phyloP scores from a whole-genome alignment of 495 filamentous ascomycete species.

The Xylaria longipes region DNA sequence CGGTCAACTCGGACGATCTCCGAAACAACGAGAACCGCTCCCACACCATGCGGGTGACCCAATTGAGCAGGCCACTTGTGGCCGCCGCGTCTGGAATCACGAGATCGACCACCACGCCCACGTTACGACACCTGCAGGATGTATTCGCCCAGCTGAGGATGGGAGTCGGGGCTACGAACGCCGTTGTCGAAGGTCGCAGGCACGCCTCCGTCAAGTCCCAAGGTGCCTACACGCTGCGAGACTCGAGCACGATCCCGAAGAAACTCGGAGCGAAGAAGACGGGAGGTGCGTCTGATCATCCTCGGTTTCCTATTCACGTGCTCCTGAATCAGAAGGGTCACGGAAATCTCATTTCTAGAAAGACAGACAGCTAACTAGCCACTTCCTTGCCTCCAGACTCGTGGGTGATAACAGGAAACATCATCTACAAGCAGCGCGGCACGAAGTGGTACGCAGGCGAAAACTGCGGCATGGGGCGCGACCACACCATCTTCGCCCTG shows the following conservation, averaged over 20 bases:
- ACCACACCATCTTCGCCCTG: conserved; percentile 93
- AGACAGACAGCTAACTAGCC: conserved; percentile 25
- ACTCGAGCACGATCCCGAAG: conserved; percentile 88
- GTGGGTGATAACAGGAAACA: conserved; percentile 92
- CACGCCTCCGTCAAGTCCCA: conserved; percentile 86
- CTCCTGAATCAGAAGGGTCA: not conserved
- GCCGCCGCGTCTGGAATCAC: conserved; percentile 51
- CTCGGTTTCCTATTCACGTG: not conserved
- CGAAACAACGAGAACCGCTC: conserved; percentile 18
- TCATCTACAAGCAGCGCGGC: conserved; percentile 96
- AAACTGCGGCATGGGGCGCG: conserved; percentile 91
- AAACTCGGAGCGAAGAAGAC: conserved; percentile 93
- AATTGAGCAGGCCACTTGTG: conserved; percentile 59
- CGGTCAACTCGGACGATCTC: not conserved
- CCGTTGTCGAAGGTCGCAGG: conserved; percentile 58
- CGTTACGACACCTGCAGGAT: conserved; percentile 43
- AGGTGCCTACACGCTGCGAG: conserved; percentile 80
- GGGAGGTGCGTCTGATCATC: conserved; percentile 62
- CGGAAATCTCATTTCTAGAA: not conserved
- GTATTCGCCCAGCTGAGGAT: conserved; percentile 46
- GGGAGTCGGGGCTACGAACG: conserved; percentile 42
- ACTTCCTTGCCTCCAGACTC: conserved; percentile 60
- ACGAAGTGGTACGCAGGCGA: conserved; percentile 94
- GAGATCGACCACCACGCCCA: conserved; percentile 31
- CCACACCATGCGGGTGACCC: conserved; percentile 55